Evolutionary conservation across 1,139 yeast species (phyloP).

Genomic region (Debaryomyces subglobosus): DNA sequence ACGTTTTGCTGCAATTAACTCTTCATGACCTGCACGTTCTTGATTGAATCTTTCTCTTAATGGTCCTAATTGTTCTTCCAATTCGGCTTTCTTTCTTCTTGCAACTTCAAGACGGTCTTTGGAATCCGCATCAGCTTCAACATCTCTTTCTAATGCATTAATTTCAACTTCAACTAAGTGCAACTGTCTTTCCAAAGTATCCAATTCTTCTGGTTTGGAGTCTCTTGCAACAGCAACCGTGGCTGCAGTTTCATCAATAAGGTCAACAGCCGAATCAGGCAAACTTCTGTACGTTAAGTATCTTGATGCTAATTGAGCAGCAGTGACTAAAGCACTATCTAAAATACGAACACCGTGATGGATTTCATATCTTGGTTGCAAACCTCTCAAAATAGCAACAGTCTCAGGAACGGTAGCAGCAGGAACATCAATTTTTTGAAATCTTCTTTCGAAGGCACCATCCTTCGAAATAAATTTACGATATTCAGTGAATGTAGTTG

Average conservation of each 20-base stretch:
- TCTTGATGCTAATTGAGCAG: slow-evolving; percentile 93
- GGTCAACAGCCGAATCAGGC: slow-evolving; percentile 97
- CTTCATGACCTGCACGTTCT: slow-evolving; percentile 91
- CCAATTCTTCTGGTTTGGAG: slow-evolving; percentile 96
- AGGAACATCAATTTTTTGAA: slow-evolving; percentile 94
- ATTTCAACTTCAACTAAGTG: slow-evolving; percentile 93
- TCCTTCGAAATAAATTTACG: slow-evolving; percentile 91
- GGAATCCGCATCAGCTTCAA: slow-evolving; percentile 83
- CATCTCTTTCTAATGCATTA: slow-evolving; percentile 95
- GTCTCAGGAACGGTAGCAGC: slow-evolving; percentile 94
- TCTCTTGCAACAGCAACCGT: slow-evolving; percentile 98
- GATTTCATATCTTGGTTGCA: slow-evolving; percentile 93
- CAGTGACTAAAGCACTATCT: slow-evolving; percentile 92
- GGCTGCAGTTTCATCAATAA: slow-evolving; percentile 96
- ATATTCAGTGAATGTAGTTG: slow-evolving; percentile 94
- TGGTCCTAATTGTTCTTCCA: slow-evolving; percentile 86
- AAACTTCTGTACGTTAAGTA: slow-evolving; percentile 93
- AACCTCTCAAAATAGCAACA: slow-evolving; percentile 92
- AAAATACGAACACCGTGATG: slow-evolving; percentile 98
- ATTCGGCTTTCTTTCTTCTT: slow-evolving; percentile 73
- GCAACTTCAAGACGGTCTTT: slow-evolving; percentile 85
- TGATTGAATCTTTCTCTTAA: slow-evolving; percentile 81
- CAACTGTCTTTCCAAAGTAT: slow-evolving; percentile 87
- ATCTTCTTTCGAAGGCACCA: slow-evolving; percentile 98
- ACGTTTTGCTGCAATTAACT: slow-evolving; percentile 83